These are phyloP conservation scores for Tripterygium wilfordii DNA, from an alignment of 177 flowering plant species.

Conservation along the genomic window DNA sequence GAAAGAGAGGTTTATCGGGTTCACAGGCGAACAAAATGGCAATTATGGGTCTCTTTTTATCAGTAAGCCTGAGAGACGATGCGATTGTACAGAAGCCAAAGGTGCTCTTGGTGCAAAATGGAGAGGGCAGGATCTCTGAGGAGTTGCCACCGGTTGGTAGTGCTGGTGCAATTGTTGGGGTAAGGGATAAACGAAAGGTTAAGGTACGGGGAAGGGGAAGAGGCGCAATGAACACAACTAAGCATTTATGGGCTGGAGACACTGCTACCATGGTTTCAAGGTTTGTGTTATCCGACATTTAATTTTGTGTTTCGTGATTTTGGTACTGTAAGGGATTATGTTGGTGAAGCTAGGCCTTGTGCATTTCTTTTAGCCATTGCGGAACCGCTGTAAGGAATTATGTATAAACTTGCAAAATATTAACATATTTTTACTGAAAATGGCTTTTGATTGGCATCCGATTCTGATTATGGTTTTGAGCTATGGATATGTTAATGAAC, in stretches of 20 bases:
- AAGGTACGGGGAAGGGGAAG: slow-evolving; percentile 14
- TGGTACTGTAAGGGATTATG: too few species aligned
- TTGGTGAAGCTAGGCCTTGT: too few species aligned
- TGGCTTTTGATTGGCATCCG: too few species aligned
- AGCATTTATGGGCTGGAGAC: slow-evolving; percentile 95
- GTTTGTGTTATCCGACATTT: slow-evolving; percentile 23
- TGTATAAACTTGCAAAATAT: too few species aligned
- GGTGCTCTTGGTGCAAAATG: slow-evolving; percentile 9
- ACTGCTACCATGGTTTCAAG: slow-evolving; percentile 94
- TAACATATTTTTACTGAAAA: too few species aligned
- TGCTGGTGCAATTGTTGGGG: slow-evolving; percentile 5
- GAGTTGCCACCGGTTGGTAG: background rate
- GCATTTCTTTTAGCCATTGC: too few species aligned
- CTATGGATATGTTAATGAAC: too few species aligned
- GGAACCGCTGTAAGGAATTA: too few species aligned
- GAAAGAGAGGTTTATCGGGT: slow-evolving; percentile 1
- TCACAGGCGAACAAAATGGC: background rate
- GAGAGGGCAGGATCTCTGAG: background rate
- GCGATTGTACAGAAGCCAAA: slow-evolving; percentile 16
- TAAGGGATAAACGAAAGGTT: slow-evolving; percentile 18
- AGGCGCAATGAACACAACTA: slow-evolving; percentile 65
- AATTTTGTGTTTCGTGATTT: background rate
- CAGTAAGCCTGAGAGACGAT: slow-evolving; percentile 28
- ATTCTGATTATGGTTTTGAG: too few species aligned
- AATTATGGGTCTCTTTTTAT: slow-evolving; percentile 18